Evolutionary conservation across 225 moss, liverwort and hornwort genomes (phyloP).

Genomic region (Neckera pumila): DNA sequence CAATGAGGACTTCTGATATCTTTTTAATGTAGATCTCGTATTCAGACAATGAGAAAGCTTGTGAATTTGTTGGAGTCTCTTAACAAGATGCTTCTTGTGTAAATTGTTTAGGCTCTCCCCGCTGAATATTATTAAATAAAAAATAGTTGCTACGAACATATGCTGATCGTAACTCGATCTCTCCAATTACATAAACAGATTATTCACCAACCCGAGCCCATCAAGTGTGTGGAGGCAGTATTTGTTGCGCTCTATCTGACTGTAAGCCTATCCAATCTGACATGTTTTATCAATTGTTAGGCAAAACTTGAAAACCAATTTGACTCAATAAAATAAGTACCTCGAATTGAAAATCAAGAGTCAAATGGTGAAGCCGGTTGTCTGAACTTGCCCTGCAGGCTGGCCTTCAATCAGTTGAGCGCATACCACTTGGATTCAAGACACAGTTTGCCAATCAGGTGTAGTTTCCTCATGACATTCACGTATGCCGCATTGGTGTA

Average conservation of each 20-base stretch:
- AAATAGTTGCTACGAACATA: neutral
- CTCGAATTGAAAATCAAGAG: neutral
- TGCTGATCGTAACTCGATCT: neutral
- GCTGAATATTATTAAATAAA: neutral
- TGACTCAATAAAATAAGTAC: neutral
- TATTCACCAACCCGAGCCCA: constrained; percentile 61
- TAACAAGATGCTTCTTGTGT: neutral
- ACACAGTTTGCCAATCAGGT: constrained; percentile 58
- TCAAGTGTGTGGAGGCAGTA: constrained; percentile 82
- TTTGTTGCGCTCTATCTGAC: constrained; percentile 72
- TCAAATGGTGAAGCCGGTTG: neutral
- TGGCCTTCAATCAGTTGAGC: constrained; percentile 46
- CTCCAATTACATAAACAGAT: constrained; percentile 22
- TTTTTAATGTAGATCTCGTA: neutral
- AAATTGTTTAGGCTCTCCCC: neutral
- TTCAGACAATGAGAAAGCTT: neutral
- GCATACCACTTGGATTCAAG: constrained; percentile 66
- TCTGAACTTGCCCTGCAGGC: constrained; percentile 31
- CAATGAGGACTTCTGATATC: neutral
- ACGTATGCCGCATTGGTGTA: neutral
- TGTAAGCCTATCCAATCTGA: constrained; percentile 22
- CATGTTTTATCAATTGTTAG: neutral
- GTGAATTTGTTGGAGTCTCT: neutral
- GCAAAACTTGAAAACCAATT: neutral
- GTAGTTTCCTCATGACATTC: neutral